phyloP scores from a whole-genome alignment of 345 rosid species.

The Syzygium jambos region DNA sequence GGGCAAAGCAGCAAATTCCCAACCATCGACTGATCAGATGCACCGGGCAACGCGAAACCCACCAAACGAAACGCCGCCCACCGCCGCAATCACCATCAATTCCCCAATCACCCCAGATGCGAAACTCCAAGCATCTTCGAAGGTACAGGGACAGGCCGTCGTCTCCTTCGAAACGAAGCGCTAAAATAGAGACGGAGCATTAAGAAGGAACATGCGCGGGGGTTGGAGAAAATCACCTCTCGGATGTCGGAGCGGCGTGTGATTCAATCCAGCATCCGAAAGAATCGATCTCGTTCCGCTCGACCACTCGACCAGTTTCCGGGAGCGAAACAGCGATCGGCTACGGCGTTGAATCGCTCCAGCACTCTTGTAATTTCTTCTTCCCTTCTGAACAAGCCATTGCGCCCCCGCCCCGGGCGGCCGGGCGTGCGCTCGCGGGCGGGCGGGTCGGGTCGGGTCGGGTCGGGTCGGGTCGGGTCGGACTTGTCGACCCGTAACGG shows the following conservation, averaged over 20 bases:
- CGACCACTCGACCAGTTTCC: accelerated
- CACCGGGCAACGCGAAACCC: background rate
- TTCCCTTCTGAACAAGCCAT: background rate
- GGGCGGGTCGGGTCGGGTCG: background rate
- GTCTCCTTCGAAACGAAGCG: background rate
- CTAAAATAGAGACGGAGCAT: background rate
- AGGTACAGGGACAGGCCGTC: background rate
- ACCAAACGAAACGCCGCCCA: background rate
- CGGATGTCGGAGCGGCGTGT: background rate
- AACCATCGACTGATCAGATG: background rate
- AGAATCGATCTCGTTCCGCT: background rate
- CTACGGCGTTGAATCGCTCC: background rate
- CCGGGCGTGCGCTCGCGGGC: background rate
- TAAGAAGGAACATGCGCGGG: background rate
- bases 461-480: background rate
- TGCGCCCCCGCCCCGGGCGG: no score
- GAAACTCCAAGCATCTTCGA: background rate
- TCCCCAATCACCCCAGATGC: background rate
- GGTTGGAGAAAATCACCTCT: background rate
- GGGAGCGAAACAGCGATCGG: background rate
- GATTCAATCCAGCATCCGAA: background rate
- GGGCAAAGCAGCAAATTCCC: background rate
- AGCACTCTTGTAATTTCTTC: background rate
- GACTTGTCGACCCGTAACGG: background rate
- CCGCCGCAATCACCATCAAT: background rate